Percentiles rank a stretch among this genome's conserved stretches.
phyloP scores from a whole-genome alignment of 179 eudicot genomes.

The Nepenthes alata region DNA sequence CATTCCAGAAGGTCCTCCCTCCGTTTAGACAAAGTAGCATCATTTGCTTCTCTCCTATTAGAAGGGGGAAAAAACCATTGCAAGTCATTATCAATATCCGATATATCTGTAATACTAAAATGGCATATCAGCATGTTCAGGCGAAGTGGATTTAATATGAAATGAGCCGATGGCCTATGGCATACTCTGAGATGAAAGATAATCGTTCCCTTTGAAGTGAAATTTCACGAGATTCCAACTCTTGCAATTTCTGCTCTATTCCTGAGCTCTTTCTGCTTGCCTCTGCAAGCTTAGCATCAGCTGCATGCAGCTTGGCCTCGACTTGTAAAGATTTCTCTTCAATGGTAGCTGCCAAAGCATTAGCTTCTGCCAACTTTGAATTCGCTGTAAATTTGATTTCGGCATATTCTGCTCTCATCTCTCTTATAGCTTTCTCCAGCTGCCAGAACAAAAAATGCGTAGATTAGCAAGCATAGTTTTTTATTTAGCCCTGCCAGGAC shows the following conservation, averaged over 20 bases:
- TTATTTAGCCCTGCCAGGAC: not conserved
- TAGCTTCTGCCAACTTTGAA: constrained; percentile 63
- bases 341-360: constrained; percentile 55
- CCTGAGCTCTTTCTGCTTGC: constrained; percentile 67
- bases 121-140: not conserved
- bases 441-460: constrained; percentile 22
- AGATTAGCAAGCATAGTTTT: not conserved
- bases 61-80: not conserved
- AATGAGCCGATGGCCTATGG: not conserved
- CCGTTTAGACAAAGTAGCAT: constrained; percentile 43
- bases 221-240: constrained; percentile 65
- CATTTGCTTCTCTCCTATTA: constrained; percentile 66
- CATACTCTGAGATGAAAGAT: constrained; percentile 76
- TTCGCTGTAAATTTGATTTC: constrained; percentile 61
- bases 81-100: not conserved
- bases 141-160: not conserved
- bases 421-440: constrained; percentile 84
- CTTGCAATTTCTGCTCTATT: constrained; percentile 67
- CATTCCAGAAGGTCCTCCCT: constrained; percentile 78
- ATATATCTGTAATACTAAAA: not conserved
- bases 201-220: constrained; percentile 57
- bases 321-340: constrained; percentile 65
- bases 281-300: constrained; percentile 79
- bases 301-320: constrained; percentile 60
- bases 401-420: constrained; percentile 52